These are phyloP conservation scores for Boletellus dicymbophilus DNA, from an alignment of 1,284 basidiomycete genomes.

Conservation along the genomic window DNA sequence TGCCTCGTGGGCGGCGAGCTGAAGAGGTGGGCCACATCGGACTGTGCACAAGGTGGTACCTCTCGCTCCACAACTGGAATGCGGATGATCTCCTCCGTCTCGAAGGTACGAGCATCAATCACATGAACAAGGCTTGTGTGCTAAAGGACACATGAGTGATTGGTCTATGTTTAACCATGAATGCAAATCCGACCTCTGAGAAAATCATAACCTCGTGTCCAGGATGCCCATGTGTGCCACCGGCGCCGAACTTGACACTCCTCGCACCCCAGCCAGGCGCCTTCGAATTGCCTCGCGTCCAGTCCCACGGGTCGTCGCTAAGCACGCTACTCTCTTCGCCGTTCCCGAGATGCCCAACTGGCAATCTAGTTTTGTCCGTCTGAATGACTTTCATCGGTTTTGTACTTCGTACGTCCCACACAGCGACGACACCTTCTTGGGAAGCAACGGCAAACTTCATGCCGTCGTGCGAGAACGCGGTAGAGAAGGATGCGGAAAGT, in stretches of 20 bases:
- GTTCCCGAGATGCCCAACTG: constrained; percentile 37
- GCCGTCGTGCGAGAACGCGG: constrained; percentile 79
- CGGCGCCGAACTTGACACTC: constrained; percentile 74
- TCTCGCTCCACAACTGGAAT: constrained; percentile 47
- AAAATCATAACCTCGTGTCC: constrained; percentile 75
- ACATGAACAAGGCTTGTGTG: constrained; percentile 77
- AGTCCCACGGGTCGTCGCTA: constrained; percentile 66
- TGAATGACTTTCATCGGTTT: constrained; percentile 69
- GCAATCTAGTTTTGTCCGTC: constrained; percentile 47
- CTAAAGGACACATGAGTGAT: constrained; percentile 38
- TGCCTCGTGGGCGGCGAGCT: constrained; percentile 13
- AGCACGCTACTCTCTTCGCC: constrained; percentile 54
- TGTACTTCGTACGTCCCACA: constrained; percentile 77
- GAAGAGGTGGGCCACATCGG: constrained; percentile 12
- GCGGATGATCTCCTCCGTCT: constrained; percentile 68
- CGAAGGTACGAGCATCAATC: constrained; percentile 80
- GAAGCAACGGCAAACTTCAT: constrained; percentile 84
- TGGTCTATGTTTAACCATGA: neutral
- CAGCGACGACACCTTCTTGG: constrained; percentile 82
- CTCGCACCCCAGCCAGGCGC: constrained; percentile 79
- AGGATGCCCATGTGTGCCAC: constrained; percentile 37
- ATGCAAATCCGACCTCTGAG: constrained; percentile 64
- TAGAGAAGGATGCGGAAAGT: constrained; percentile 78
- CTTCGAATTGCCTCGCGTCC: constrained; percentile 52
- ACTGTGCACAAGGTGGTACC: constrained; percentile 17